Evolutionary conservation across 352 stramenopile genomes (phyloP), one percentile per base, ranked within the genome.

Genomic region (Pythium coloratum): DNA sequence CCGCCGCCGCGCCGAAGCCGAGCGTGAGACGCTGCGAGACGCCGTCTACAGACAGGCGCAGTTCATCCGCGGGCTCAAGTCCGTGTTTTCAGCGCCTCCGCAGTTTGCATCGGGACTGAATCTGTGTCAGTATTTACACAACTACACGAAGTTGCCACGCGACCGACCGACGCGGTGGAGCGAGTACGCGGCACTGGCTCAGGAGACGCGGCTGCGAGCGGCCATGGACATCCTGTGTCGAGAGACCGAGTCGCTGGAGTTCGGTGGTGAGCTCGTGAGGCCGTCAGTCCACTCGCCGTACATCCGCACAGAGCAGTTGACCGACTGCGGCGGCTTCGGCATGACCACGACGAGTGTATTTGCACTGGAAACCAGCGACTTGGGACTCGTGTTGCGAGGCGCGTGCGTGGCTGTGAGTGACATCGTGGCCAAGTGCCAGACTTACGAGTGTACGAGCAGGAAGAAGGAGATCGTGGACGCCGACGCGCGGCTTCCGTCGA

Each of bases 331-430:
- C 1, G 58, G 58, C 16, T 66, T 59, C 24, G 72, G 70, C 32
- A 69, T 76, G 62, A 82, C 70, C 18, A 76, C 72, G 40, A 70
- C 60, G 0, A 66, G 66, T 13, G 70, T 77, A 40, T 82, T 75
- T 51, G 70, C 72, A 13, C 66, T 82, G 64, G 72, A 79, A 34
- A 72, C 65, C 12, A 34, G 26, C 14, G 60, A 80, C 55, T 53
- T 74, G 16, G 64, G 62, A 1, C 71, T 46, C 44, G 58, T 64
- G 47, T 32, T 80, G 47, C 42, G 63, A 6, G 69, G 66, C 28
- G 67, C 73, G 12, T 76, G 61, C 18, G 64, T 64, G 14, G 58
- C 67, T 12, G 69, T 77, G 46, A 9, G 76, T 9, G 67, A 32
- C 30, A 69, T 71, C 28, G 68, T 63, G 34, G 62, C 64, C 1